phyloP scores from a whole-genome alignment of 805 yeast genomes.

The Lipomyces yamanashiensis region DNA sequence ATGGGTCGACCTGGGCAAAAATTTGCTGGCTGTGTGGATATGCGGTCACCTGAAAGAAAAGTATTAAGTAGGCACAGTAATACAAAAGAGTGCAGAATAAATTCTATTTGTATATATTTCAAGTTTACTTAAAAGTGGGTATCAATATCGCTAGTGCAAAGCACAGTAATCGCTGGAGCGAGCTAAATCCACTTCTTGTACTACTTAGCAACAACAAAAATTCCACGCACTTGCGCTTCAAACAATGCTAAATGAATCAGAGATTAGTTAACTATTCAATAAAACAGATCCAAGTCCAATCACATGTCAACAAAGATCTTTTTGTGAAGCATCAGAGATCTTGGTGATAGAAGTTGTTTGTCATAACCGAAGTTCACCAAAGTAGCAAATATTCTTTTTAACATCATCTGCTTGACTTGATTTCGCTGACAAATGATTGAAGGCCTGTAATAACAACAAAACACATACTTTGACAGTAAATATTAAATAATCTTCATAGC shows the following conservation, averaged over 20 bases:
- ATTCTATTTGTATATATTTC: too few relatives aligned
- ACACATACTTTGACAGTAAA: background rate
- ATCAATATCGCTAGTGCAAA: too few relatives aligned
- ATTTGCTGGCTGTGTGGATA: background rate
- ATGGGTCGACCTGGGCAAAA: background rate
- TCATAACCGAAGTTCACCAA: conserved; percentile 23
- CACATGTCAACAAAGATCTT: background rate
- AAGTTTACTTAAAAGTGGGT: too few relatives aligned
- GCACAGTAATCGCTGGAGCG: too few relatives aligned
- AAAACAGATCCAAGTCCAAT: background rate
- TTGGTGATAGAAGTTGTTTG: conserved; percentile 28
- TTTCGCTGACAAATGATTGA: background rate
- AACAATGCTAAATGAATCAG: background rate
- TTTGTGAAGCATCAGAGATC: conserved; percentile 27
- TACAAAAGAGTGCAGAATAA: too few relatives aligned
- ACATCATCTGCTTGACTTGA: conserved; percentile 20
- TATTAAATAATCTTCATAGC: too few relatives aligned
- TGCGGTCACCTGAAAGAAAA: background rate
- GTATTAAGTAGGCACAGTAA: too few relatives aligned
- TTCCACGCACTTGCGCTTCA: too few relatives aligned
- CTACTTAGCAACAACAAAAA: too few relatives aligned
- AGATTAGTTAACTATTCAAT: background rate
- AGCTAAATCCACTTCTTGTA: too few relatives aligned
- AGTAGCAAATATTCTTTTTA: conserved; percentile 29
- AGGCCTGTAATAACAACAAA: background rate